Percentiles rank a stretch among this genome's conserved stretches.
Conservation (phyloP, 441 rosid species). For the Kokia cookei region DNA sequence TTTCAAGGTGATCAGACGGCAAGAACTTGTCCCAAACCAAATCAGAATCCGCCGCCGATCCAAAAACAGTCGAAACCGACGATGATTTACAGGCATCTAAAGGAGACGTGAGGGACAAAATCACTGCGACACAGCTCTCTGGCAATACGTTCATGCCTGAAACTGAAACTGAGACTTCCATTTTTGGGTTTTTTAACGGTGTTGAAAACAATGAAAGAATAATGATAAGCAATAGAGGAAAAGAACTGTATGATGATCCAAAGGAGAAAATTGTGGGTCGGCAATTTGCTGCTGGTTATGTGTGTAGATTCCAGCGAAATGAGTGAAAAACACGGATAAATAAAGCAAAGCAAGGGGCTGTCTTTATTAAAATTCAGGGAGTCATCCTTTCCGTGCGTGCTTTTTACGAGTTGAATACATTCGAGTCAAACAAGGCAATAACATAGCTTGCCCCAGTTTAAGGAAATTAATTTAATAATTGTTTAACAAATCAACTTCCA, state of each 20-base stretch:
- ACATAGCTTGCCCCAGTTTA: not conserved
- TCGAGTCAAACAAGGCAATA: not conserved
- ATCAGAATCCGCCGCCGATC: constrained; percentile 50
- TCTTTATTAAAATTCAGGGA: not conserved
- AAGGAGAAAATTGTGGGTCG: not conserved
- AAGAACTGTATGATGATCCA: not conserved
- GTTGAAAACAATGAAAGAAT: not conserved
- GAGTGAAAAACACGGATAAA: not conserved
- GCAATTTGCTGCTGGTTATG: not conserved
- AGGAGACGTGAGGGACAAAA: constrained; percentile 55
- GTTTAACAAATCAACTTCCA: not conserved
- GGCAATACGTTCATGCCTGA: constrained; percentile 30
- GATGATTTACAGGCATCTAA: constrained; percentile 41
- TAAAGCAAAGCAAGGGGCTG: not conserved
- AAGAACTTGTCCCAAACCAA: constrained; percentile 52
- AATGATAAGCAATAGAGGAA: no score
- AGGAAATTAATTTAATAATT: not conserved
- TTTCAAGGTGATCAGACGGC: constrained; percentile 31
- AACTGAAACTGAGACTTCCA: not conserved
- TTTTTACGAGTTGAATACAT: not conserved
- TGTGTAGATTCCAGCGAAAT: not conserved
- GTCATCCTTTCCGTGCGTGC: not conserved
- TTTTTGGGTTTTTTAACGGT: not conserved
- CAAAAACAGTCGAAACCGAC: constrained; percentile 40
- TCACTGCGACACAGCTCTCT: constrained; percentile 37